Percentiles rank a stretch among this genome's conserved stretches.
phyloP scores from a whole-genome alignment of 2,329 filamentous ascomycete genomes.

The Rutstroemia sp. region DNA sequence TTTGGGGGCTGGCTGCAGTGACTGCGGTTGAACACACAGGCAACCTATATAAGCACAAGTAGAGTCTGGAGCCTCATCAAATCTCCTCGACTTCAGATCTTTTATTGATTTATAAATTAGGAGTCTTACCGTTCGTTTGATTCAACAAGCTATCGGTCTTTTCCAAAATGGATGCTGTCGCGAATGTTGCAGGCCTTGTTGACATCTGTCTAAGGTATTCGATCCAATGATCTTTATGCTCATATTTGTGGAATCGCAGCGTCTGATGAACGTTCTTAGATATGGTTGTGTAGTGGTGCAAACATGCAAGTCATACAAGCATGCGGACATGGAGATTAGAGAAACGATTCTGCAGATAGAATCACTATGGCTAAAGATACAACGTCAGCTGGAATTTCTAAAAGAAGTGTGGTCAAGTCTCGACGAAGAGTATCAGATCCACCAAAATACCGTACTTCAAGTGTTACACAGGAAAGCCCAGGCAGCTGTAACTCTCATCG shows the following conservation, averaged over 20 bases:
- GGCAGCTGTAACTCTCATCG: neutral
- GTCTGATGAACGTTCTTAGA: neutral
- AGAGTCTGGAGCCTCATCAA: too few relatives aligned
- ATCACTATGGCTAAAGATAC: conserved; percentile 17
- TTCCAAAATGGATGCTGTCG: neutral
- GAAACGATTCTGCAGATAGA: conserved; percentile 15
- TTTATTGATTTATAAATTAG: too few relatives aligned
- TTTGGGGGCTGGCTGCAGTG: too few relatives aligned
- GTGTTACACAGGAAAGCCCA: neutral
- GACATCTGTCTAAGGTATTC: neutral
- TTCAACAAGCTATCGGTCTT: neutral
- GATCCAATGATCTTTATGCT: too few relatives aligned
- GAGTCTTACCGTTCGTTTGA: too few relatives aligned
- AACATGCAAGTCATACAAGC: conserved; percentile 13
- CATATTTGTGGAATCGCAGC: too few relatives aligned
- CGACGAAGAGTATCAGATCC: conserved; percentile 5
- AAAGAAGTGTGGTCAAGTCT: conserved; percentile 12
- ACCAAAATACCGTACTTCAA: neutral
- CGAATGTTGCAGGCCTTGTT: neutral
- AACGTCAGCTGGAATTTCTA: conserved; percentile 15
- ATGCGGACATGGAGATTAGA: conserved; percentile 12
- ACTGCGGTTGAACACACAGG: too few relatives aligned
- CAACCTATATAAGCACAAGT: too few relatives aligned
- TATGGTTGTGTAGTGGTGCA: conserved; percentile 17
- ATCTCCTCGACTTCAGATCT: too few relatives aligned